A percentile compares a stretch with the other conserved stretches of the same genome.
phyloP scores from a whole-genome alignment of 768 basidiomycete genomes.

The Tricholoma saponaceum region DNA sequence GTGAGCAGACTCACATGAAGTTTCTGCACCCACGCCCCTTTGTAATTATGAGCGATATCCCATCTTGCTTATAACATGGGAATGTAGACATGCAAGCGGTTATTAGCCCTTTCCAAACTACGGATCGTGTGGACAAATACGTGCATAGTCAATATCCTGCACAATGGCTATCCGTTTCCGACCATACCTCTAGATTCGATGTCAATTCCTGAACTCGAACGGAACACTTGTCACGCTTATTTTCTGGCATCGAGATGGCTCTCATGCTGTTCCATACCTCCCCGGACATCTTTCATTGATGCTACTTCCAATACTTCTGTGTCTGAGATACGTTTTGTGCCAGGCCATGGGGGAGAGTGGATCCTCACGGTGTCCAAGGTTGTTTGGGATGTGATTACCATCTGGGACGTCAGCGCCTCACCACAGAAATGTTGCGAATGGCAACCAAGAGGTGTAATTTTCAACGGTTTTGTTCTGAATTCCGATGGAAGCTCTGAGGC shows the following conservation, averaged over 20 bases:
- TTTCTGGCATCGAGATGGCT: constrained; percentile 49
- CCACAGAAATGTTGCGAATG: constrained; percentile 41
- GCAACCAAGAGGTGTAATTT: constrained; percentile 49
- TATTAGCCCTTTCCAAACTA: constrained; percentile 39
- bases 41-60: neutral
- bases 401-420: constrained; percentile 40
- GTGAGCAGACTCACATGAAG: constrained; percentile 22
- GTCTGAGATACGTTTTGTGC: constrained; percentile 51
- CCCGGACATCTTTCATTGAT: constrained; percentile 19
- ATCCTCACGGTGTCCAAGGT: constrained; percentile 52
- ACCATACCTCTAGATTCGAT: constrained; percentile 29
- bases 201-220: constrained; percentile 40
- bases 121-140: constrained; percentile 57
- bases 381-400: constrained; percentile 55
- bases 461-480: constrained; percentile 51
- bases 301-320: constrained; percentile 39
- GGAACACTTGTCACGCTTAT: constrained; percentile 38
- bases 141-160: constrained; percentile 38
- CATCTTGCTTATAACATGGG: neutral
- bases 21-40: neutral
- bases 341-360: constrained; percentile 37
- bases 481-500: constrained; percentile 38
- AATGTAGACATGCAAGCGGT: constrained; percentile 46
- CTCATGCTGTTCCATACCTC: constrained; percentile 10
- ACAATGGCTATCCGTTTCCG: constrained; percentile 49